Evolutionary conservation across 345 rosid genomes (phyloP).

Genomic region (Theobroma cacao): DNA sequence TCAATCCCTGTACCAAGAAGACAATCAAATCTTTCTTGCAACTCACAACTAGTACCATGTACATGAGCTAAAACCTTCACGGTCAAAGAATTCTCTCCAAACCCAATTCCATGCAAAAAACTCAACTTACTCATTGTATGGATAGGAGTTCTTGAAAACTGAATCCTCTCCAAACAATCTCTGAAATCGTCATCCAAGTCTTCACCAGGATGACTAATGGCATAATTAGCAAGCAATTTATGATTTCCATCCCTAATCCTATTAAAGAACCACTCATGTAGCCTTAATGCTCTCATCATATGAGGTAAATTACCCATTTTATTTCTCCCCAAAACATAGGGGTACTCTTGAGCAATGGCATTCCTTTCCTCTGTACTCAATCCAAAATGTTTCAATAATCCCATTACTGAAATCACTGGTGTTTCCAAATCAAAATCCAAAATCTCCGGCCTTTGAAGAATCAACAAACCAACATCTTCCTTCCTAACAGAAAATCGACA

Average conservation of each 20-base stretch:
- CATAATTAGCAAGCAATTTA: constrained; percentile 41
- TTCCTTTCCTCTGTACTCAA: constrained; percentile 37
- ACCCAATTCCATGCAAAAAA: constrained; percentile 58
- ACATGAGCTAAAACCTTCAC: constrained; percentile 35
- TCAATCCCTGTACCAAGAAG: constrained; percentile 38
- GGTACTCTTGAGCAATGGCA: constrained; percentile 30
- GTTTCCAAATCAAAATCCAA: constrained; percentile 46
- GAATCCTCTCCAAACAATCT: constrained; percentile 39
- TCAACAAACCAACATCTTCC: constrained; percentile 44
- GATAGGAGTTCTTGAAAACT: constrained; percentile 26
- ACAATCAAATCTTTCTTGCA: constrained; percentile 47
- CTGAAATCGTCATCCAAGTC: constrained; percentile 41
- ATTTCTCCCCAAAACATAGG: constrained; percentile 46
- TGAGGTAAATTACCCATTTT: constrained; percentile 63
- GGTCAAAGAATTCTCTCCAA: constrained; percentile 57
- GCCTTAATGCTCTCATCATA: constrained; percentile 36
- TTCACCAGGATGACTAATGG: constrained; percentile 37
- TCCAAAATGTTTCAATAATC: constrained; percentile 51
- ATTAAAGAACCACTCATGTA: constrained; percentile 46
- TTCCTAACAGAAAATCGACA: constrained; percentile 43
- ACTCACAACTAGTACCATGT: constrained; percentile 54
- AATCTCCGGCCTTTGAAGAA: constrained; percentile 42
- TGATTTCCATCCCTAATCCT: constrained; percentile 43
- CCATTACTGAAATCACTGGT: constrained; percentile 40
- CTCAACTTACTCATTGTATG: constrained; percentile 51